Percentiles rank a stretch among this genome's conserved stretches.
These are phyloP conservation scores for Fagopyrum tataricum DNA, from an alignment of 148 eudicot genomes.

Conservation along the genomic window DNA sequence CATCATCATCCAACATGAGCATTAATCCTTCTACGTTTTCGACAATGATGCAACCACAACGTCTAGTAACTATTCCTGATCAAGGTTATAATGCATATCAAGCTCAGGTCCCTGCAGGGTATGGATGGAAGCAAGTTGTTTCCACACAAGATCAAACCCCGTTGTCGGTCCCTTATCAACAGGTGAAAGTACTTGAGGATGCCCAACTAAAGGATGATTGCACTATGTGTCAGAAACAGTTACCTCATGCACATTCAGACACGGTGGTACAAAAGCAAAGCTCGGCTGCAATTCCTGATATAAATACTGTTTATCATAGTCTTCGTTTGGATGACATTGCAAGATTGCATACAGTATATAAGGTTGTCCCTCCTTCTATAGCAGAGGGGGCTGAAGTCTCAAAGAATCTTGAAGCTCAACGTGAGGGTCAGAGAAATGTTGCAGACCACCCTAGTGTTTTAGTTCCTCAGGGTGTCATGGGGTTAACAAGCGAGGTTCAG, in stretches of 20 bases:
- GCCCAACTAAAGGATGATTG: conserved; percentile 39
- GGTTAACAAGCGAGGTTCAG: conserved; percentile 1
- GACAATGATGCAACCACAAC: conserved; percentile 36
- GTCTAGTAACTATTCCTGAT: conserved; percentile 46
- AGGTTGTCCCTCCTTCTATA: conserved; percentile 16
- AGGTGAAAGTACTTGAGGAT: conserved; percentile 23
- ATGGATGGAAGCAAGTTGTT: conserved; percentile 60
- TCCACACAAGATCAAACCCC: conserved; percentile 39
- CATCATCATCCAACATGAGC: conserved; percentile 45
- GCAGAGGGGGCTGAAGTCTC: conserved; percentile 16
- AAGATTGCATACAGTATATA: conserved; percentile 29
- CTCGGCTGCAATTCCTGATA: conserved; percentile 29
- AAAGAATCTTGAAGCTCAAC: not conserved
- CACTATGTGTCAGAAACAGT: conserved; percentile 71
- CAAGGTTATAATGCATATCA: conserved; percentile 49
- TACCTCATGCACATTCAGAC: conserved; percentile 95
- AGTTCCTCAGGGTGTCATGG: conserved; percentile 4
- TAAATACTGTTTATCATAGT: conserved; percentile 42
- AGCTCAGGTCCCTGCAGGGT: conserved; percentile 36
- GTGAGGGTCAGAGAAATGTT: conserved; percentile 13
- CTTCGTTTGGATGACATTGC: conserved; percentile 39
- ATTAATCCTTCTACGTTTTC: conserved; percentile 33
- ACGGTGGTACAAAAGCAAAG: conserved; percentile 50
- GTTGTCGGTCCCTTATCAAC: conserved; percentile 38
- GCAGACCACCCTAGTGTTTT: not conserved